Base-by-base conservation (phyloP, 1,139 yeast species). In the Geotrichum histeridarum region DNA sequence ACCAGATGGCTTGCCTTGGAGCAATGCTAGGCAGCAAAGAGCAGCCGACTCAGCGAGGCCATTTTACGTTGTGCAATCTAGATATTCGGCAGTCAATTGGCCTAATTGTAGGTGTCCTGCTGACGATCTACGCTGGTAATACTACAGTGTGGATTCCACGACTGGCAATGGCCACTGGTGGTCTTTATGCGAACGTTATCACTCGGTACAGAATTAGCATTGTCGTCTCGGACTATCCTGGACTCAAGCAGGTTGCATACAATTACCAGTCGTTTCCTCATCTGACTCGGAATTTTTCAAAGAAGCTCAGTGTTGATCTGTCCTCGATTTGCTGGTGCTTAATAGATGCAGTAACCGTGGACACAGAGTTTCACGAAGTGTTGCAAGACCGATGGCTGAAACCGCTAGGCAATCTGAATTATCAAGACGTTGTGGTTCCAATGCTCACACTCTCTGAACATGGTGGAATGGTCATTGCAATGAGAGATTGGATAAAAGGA, bases 21-120 rank as follows among this genome's bases (percentile, higher is more conserved):
- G 77, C 82, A 5, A 81, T 93, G 31, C 72, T 93, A 22, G 65
- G 67, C 49, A 57, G 71, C 52, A 56, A 66, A 45, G 46, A 51
- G 17, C 2, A 22, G n/a, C 37, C 30, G 5, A 9, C 11, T 15
- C 14, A 14, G 2, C 12, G 5, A 17, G 12, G 43, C 11, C 11
- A 39, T 11, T 39, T 50, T 46, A 50, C 46, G 5, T 37, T 51
- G 15, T 51, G 49, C 14, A 88, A 94, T 18, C 72, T 91, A 57
- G 98, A 93, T 69, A 80, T 89, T 0, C 76, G 98, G 41, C 85
- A 89, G 61, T 87, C 96, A 0, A 86, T 93, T n/a, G 99, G 99
- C 0, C 71, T 93, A 51, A 85, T 93, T 38, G 71, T 86, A 49
- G 96, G 97, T 7, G 77, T 89, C 0, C 72, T 94, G 38, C 82